Evolutionary conservation across 2,329 filamentous ascomycete genomes (phyloP).

Genomic region (Orbilia brochopaga): DNA sequence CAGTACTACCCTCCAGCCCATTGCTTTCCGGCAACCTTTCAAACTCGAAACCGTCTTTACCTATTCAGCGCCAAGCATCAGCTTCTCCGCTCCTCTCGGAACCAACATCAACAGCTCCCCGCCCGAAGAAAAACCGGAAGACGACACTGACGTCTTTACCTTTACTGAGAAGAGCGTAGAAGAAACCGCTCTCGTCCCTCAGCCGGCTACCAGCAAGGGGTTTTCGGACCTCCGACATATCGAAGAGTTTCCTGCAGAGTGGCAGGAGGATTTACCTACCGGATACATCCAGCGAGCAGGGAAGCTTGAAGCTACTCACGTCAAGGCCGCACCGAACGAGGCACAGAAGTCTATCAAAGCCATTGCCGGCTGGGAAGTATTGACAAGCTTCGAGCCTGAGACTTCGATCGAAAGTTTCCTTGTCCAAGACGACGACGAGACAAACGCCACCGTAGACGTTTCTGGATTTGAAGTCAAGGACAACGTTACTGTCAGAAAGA

Average conservation of each 20-base stretch:
- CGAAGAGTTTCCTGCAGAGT: conserved; percentile 44
- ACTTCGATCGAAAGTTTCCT: conserved; percentile 42
- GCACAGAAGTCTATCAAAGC: conserved; percentile 38
- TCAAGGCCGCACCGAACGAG: conserved; percentile 36
- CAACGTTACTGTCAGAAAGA: conserved; percentile 33
- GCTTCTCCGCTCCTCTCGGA: conserved; percentile 32
- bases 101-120: conserved; percentile 7
- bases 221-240: conserved; percentile 49
- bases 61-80: conserved; percentile 40
- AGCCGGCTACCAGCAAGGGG: conserved; percentile 14
- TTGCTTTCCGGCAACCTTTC: conserved; percentile 42
- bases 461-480: conserved; percentile 35
- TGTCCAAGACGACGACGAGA: conserved; percentile 28
- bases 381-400: conserved; percentile 45
- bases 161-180: conserved; percentile 19
- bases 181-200: conserved; percentile 10
- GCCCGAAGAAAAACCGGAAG: conserved; percentile 18
- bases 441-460: conserved; percentile 10
- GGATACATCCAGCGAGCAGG: conserved; percentile 44
- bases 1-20: conserved; percentile 35
- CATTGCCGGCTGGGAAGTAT: conserved; percentile 39
- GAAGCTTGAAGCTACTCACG: conserved; percentile 37
- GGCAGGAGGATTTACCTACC: conserved; percentile 45
- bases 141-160: conserved; percentile 36
- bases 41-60: conserved; percentile 48